Conservation (phyloP, 2,329 filamentous ascomycete species). For the Trichoderma harzianum region DNA sequence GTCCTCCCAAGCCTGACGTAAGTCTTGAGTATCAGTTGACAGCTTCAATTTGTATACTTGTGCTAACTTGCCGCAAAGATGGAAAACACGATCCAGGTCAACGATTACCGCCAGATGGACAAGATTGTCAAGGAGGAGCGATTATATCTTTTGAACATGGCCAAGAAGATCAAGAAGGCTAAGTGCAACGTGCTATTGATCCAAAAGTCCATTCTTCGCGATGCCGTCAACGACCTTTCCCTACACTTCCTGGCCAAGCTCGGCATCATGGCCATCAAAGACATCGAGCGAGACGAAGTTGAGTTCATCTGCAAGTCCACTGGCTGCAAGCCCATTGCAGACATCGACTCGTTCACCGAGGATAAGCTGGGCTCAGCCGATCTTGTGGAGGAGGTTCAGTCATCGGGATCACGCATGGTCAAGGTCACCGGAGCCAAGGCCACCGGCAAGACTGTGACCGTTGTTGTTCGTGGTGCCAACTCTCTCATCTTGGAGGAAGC, state of each 20-base stretch:
- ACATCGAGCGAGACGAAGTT: conserved; percentile 97
- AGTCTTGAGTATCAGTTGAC: conserved; percentile 31
- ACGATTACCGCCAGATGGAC: conserved; percentile 99
- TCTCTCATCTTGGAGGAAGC: conserved; percentile 92
- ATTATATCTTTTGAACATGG: conserved; percentile 95
- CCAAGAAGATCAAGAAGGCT: conserved; percentile 99
- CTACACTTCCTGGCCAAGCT: conserved; percentile 97
- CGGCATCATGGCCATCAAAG: conserved; percentile 92
- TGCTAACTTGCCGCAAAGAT: conserved; percentile 54
- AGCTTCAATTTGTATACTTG: conserved; percentile 12
- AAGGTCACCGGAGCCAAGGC: conserved; percentile 91
- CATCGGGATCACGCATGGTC: conserved; percentile 84
- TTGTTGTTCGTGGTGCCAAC: conserved; percentile 94
- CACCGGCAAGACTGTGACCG: conserved; percentile 83
- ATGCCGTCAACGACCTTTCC: conserved; percentile 95
- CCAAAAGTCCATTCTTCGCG: conserved; percentile 95
- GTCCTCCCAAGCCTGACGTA: conserved; percentile 94
- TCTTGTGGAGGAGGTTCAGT: conserved; percentile 86
- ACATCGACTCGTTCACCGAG: conserved; percentile 97
- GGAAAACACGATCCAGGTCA: conserved; percentile 99
- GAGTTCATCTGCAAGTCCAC: conserved; percentile 99
- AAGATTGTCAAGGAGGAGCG: conserved; percentile 99
- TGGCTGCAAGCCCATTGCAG: conserved; percentile 97
- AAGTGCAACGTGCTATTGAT: conserved; percentile 99
- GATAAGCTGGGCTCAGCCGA: conserved; percentile 96